Conservation (phyloP, 495 filamentous ascomycete species). For the Penicillium cataractarum region DNA sequence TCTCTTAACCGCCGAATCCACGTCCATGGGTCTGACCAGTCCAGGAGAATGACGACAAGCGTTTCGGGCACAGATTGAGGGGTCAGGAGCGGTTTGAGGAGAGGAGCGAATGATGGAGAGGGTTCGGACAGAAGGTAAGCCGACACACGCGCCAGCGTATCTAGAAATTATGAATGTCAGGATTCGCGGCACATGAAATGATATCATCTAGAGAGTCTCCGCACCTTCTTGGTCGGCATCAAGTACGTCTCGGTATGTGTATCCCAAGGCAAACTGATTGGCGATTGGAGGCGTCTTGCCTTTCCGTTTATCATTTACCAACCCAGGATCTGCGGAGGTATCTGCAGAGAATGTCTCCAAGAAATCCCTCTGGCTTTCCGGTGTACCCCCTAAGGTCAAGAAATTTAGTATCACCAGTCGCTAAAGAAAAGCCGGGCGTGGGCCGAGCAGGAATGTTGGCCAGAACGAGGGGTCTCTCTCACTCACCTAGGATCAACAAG, state of each 20-base stretch:
- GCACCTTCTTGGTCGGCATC: constrained; percentile 93
- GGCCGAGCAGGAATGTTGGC: constrained; percentile 6
- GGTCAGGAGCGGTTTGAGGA: constrained; percentile 84
- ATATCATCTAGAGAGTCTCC: not conserved
- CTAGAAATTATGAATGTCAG: constrained; percentile 41
- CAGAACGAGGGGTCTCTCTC: not conserved
- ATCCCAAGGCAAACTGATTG: constrained; percentile 91
- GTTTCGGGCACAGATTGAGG: constrained; percentile 85
- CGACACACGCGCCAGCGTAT: constrained; percentile 89
- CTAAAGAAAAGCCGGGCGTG: constrained; percentile 10
- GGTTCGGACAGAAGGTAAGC: constrained; percentile 86
- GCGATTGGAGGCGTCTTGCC: constrained; percentile 78
- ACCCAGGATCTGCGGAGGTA: constrained; percentile 48
- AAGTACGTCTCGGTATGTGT: constrained; percentile 93
- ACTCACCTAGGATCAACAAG: constrained; percentile 77
- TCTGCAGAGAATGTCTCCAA: constrained; percentile 77
- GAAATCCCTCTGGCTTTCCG: constrained; percentile 87
- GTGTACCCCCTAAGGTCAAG: constrained; percentile 69
- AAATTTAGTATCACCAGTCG: constrained; percentile 23
- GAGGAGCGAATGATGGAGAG: constrained; percentile 77
- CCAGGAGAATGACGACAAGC: constrained; percentile 82
- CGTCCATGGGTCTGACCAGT: constrained; percentile 91
- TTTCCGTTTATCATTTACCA: constrained; percentile 61
- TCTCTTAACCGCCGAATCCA: constrained; percentile 87
- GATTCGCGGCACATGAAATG: not conserved